These are phyloP conservation scores for Penicillium flavigenum DNA, from an alignment of 495 filamentous ascomycete species.

Conservation along the genomic window DNA sequence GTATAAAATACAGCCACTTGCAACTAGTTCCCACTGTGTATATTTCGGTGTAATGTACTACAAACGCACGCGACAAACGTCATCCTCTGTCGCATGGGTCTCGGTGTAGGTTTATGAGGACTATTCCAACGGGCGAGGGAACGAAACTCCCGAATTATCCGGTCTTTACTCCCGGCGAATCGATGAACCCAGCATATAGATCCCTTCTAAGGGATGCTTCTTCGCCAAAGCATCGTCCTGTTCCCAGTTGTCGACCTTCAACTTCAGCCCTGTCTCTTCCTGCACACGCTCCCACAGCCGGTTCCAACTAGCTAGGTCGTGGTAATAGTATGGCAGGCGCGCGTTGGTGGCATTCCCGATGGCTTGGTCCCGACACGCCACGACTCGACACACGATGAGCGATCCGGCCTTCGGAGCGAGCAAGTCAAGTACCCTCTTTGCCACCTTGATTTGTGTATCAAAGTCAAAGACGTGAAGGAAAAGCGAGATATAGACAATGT, in stretches of 20 bases:
- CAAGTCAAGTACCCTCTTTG: constrained; percentile 33
- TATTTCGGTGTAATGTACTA: no score
- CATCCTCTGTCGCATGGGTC: no score
- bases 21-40: no score
- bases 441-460: constrained; percentile 45
- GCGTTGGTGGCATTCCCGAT: constrained; percentile 18
- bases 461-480: constrained; percentile 57
- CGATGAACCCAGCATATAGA: constrained; percentile 9
- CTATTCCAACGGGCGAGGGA: no score
- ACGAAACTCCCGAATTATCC: no score
- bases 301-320: constrained; percentile 39
- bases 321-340: constrained; percentile 31
- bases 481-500: constrained; percentile 49
- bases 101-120: no score
- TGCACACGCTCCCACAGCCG: constrained; percentile 49
- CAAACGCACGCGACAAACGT: no score
- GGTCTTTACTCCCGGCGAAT: neutral
- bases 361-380: constrained; percentile 34
- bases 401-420: constrained; percentile 25
- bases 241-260: constrained; percentile 30
- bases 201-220: constrained; percentile 7
- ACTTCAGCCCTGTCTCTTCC: constrained; percentile 34
- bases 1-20: neutral
- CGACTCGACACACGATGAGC: constrained; percentile 41
- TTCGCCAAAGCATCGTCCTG: constrained; percentile 10